Conservation (phyloP, 495 filamentous ascomycete species). For the Collariella sp. region DNA sequence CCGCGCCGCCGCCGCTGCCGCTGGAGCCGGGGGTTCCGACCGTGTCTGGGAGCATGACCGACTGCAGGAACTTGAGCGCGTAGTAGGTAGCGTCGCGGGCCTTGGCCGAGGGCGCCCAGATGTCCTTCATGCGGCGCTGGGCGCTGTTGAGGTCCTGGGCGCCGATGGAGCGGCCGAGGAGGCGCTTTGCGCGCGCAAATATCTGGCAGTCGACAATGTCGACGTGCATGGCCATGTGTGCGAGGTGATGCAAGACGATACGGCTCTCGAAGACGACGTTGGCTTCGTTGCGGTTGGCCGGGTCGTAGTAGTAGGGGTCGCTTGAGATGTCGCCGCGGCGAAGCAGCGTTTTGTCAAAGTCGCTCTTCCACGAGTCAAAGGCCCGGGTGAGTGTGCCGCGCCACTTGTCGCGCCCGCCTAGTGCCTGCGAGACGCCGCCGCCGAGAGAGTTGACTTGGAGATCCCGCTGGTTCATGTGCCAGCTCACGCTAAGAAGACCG, state of each 20-base stretch:
- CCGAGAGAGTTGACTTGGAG: slow-evolving; percentile 86
- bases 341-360: slow-evolving; percentile 77
- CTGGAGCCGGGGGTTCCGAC: slow-evolving; percentile 25
- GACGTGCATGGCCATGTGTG: slow-evolving; percentile 97
- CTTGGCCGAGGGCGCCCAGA: slow-evolving; percentile 86
- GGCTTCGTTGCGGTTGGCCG: slow-evolving; percentile 46
- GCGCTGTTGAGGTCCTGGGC: slow-evolving; percentile 70
- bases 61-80: slow-evolving; percentile 75
- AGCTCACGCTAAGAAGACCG: slow-evolving; percentile 84
- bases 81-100: slow-evolving; percentile 93
- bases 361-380: slow-evolving; percentile 90
- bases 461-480: slow-evolving; percentile 97
- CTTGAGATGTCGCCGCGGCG: slow-evolving; percentile 33
- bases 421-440: slow-evolving; percentile 59
- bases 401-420: slow-evolving; percentile 91
- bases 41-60: slow-evolving; percentile 59
- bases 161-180: slow-evolving; percentile 81
- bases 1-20: slow-evolving; percentile 23
- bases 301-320: slow-evolving; percentile 41
- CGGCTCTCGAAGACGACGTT: slow-evolving; percentile 79
- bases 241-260: slow-evolving; percentile 83
- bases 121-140: slow-evolving; percentile 74
- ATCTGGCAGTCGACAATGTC: slow-evolving; percentile 98
- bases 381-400: slow-evolving; percentile 76
- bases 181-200: slow-evolving; percentile 74